Evolutionary conservation across 441 rosid species (phyloP), one percentile per base, ranked within the genome.

Genomic region (Bocquillonia castaneifolia): DNA sequence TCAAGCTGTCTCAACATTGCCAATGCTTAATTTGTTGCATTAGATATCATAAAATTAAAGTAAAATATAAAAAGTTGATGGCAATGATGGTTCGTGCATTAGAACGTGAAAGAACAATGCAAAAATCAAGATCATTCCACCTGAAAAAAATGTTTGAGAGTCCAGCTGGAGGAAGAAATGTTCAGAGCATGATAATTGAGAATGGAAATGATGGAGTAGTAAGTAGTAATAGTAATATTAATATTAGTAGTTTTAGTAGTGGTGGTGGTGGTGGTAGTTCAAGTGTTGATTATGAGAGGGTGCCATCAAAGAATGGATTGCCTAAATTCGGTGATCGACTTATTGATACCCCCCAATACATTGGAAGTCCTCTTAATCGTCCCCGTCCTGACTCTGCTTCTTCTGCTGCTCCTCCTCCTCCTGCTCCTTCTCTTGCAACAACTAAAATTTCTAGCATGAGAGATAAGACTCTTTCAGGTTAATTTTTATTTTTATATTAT

Each of bases 61-160:
- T 54, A 48, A 25, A 6, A 17, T 26, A 31, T 25, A 10, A n/a
- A 5, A 12, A 29, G 12, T 3, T 23, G 12, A 23, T 48, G 22
- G 25, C 6, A 67, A 80, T 65, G 63, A 86, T 90, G 97, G 91
- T 85, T 50, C 76, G 82, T 58, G 78, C 92, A 60, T 69, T 86
- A 52, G 82, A 79, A 50, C 82, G 81, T 10, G 76, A 83, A 64
- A 57, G 53, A n/a, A 85, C 79, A 78, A 66, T 72, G 32, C 71
- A 70, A 60, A 76, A 56, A 67, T 62, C 83, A 0, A 81, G 61
- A 70, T 85, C 90, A 54, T 76, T 79, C 70, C 39, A 66, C 20
- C 31, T 79, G 50, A 79, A 66, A 58, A 79, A 59, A 67, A 81
- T 79, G 86, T 73, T 73, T 64, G 88, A 85, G 3, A 64, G 65